phyloP scores from a whole-genome alignment of 2,329 filamentous ascomycete species.

The Sarocladium brachiariae region DNA sequence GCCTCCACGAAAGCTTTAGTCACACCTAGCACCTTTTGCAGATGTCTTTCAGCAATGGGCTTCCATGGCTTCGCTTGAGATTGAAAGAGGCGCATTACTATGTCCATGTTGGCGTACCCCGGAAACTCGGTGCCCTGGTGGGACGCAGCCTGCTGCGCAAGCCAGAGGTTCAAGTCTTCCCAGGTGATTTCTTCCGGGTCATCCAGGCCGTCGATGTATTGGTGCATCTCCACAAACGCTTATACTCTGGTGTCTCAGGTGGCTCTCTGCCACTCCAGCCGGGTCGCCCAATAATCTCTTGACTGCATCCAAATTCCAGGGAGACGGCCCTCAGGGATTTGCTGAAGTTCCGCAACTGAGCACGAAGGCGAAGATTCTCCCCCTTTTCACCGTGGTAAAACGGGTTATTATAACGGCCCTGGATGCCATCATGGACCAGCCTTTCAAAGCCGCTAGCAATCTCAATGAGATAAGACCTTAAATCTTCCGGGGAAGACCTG shows the following conservation, averaged over 20 bases:
- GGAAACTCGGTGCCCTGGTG: conserved; percentile 36
- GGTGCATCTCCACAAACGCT: conserved; percentile 17
- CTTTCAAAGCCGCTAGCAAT: conserved; percentile 29
- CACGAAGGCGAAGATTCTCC: conserved; percentile 21
- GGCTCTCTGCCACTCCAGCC: background rate
- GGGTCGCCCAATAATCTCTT: conserved; percentile 12
- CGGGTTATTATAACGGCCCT: conserved; percentile 23
- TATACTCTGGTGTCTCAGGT: conserved; percentile 17
- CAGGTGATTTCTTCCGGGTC: conserved; percentile 17
- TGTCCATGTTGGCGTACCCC: conserved; percentile 27
- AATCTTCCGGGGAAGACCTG: conserved; percentile 18
- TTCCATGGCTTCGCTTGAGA: conserved; percentile 32
- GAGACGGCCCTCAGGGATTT: conserved; percentile 23
- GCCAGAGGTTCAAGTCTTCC: conserved; percentile 16
- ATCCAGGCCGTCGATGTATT: conserved; percentile 21
- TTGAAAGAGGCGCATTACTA: conserved; percentile 33
- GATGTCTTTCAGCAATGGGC: conserved; percentile 27
- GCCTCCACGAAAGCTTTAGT: conserved; percentile 31
- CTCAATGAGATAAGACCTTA: conserved; percentile 25
- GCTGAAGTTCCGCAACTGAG: conserved; percentile 24
- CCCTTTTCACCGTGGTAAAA: conserved; percentile 28
- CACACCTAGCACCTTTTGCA: conserved; percentile 22
- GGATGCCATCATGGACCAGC: conserved; percentile 21
- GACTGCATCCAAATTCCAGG: conserved; percentile 17
- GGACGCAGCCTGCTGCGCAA: conserved; percentile 25